Base-by-base conservation (phyloP, 1,139 yeast species). In the Hanseniaspora uvarum region DNA sequence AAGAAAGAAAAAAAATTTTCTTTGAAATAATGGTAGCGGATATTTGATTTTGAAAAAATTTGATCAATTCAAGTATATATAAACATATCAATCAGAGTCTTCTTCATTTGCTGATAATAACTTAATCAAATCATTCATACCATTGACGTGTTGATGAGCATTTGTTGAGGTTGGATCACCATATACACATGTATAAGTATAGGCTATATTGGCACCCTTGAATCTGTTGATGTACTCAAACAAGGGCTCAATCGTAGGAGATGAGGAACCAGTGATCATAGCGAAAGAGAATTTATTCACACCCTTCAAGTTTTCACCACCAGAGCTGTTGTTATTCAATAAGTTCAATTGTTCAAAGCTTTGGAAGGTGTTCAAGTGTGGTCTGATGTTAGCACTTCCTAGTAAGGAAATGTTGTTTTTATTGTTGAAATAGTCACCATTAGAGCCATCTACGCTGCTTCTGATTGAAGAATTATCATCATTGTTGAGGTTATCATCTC, bases 111-210 rank as follows among this genome's bases (percentile, higher is more conserved):
- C 56, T 8, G 65, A 62, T 28, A 82, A 67, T 38, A 81, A 69
- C 31, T 75, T 72, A 62, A 87, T 75, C 53, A 88, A 70, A 58
- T 86, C 92, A 63, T 86, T 87, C 61, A 84, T 77, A 58, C 96
- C 96, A 56, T 79, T 77, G 16, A 86, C 80, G 55, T 81, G 80
- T 61, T 78, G 83, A 41, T 73, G 76, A 1, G 96, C 95, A 55
- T 74, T 75, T 1, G 84, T 81, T 56, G 75, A 72, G 3, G 75
- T 72, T 14, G 74, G 66, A 44, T 67, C 67, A 18, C 80, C 82
- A 56, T 84, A 78, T 0, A 87, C 84, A 36, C 86, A 81, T 0
- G 89, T 81, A 58, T 81, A 73, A 0, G 77, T 77, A 47, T 72
- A 65, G 2, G 69, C 68, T 44, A 73, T 66, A 41, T 62, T 70